phyloP scores from a whole-genome alignment of 345 rosid species.

The Abelmoschus esculentus region DNA sequence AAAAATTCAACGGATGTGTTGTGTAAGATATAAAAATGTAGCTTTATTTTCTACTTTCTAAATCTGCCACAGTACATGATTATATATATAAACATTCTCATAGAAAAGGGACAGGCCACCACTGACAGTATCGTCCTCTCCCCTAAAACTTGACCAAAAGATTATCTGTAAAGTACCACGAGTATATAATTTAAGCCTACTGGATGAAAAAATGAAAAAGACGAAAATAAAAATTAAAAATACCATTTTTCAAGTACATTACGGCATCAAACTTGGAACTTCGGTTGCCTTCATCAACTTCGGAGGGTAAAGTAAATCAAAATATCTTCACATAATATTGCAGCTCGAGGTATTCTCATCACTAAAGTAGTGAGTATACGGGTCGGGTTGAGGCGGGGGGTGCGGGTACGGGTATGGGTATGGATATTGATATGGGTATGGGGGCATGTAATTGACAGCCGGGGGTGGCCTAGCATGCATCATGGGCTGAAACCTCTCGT shows the following conservation, averaged over 20 bases:
- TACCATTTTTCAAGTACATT: slow-evolving; percentile 43
- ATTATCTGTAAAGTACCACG: slow-evolving; percentile 25
- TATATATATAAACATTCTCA: slow-evolving; percentile 28
- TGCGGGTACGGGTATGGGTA: slow-evolving; percentile 14
- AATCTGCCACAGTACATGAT: no score
- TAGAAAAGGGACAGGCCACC: slow-evolving; percentile 20
- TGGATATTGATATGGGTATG: slow-evolving; percentile 41
- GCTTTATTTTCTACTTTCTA: no score
- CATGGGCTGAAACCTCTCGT: slow-evolving; percentile 86
- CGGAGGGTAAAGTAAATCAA: neutral
- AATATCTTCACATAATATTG: slow-evolving; percentile 62
- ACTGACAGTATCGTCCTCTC: slow-evolving; percentile 12
- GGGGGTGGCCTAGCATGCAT: slow-evolving; percentile 87
- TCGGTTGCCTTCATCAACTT: no score
- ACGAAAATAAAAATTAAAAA: slow-evolving; percentile 23
- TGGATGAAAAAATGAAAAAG: neutral
- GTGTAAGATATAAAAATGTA: no score
- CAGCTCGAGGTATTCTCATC: slow-evolving; percentile 93
- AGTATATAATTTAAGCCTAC: slow-evolving; percentile 35
- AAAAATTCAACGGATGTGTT: no score
- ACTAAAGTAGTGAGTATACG: slow-evolving; percentile 55
- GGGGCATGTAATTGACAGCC: slow-evolving; percentile 80
- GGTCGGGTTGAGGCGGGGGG: slow-evolving; percentile 18
- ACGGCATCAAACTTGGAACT: slow-evolving; percentile 27
- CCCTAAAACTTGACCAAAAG: slow-evolving; percentile 12